Base-by-base conservation (phyloP, 768 basidiomycete genomes). In the Pluteus cervinus region DNA sequence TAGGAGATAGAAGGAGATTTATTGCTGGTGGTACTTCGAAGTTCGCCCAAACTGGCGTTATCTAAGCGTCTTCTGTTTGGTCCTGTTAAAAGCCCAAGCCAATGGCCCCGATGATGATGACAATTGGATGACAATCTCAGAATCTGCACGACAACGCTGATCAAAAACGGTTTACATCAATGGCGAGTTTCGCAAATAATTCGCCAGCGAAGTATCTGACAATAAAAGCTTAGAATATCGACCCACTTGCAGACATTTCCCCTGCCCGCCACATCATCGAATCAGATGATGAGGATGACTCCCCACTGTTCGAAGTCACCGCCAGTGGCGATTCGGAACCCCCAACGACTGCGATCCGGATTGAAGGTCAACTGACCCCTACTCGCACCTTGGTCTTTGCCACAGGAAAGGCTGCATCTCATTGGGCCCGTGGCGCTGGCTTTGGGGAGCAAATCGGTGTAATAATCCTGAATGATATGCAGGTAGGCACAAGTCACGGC, bases 261-360 rank as follows among this genome's bases (percentile, higher is more conserved):
- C 76, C 80, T 2, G 75, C 80, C 24, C 69, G 80, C 38, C 66
- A 82, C 43, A 72, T 72, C 24, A 57, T 81, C 33, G 80, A 82
- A 48, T 80, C 78, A 4, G 80, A 82, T 42, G 78, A 80, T n/a
- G 78, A 79, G 42, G 70, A 75, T 43, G 79, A 81, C 36, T 71
- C 72, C 37, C 72, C 73, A 10, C 52, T 68, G 3, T 47, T 53
- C 14, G 29, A 48, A 6, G 41, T 45, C 30, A 9, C 45, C 17
- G 15, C 41, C 45, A 50, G 33, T 37, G 43, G 45, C 31, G 39
- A 49, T 26, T 45, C 45, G 37, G 43, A 44, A n/a, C 36, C 48
- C 16, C 34, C 37, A 16, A 4, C 29, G 4, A 31, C 50, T 26
- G 53, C 62, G 23, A 47, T 75, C 46, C 58, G 64, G 42, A 51